Evolutionary conservation across 2,329 filamentous ascomycete genomes (phyloP).

Genomic region (Penicillium sp.): DNA sequence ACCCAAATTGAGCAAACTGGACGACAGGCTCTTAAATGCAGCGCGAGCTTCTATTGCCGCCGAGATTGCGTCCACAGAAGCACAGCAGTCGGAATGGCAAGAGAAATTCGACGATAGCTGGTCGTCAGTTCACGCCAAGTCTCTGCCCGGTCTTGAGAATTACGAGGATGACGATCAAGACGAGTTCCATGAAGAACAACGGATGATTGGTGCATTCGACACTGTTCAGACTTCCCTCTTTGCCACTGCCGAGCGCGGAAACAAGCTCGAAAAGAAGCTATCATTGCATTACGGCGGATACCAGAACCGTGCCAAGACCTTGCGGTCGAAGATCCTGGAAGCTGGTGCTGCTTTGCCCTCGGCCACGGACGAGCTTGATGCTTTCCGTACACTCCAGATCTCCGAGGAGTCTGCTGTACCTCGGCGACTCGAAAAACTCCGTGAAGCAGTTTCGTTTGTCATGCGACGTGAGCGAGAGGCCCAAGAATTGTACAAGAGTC

Average conservation of each 20-base stretch:
- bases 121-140: constrained; percentile 50
- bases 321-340: constrained; percentile 75
- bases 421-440: constrained; percentile 68
- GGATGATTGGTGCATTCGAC: constrained; percentile 71
- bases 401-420: constrained; percentile 76
- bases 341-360: constrained; percentile 73
- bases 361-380: constrained; percentile 68
- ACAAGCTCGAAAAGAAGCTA: constrained; percentile 94
- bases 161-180: constrained; percentile 76
- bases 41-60: constrained; percentile 75
- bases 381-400: constrained; percentile 72
- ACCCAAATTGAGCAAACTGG: constrained; percentile 61
- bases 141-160: constrained; percentile 73
- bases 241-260: constrained; percentile 71
- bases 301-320: constrained; percentile 75
- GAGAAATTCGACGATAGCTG: constrained; percentile 53
- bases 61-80: constrained; percentile 57
- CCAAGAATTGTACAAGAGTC: constrained; percentile 76
- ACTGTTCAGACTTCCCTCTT: constrained; percentile 71
- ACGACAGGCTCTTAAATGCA: constrained; percentile 69
- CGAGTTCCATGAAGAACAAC: constrained; percentile 53
- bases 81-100: constrained; percentile 47
- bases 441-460: constrained; percentile 80
- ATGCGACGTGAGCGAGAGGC: constrained; percentile 82
- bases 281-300: constrained; percentile 84